Conservation (phyloP, 83 land plant species). For the Diphasiastrum complanatum region DNA sequence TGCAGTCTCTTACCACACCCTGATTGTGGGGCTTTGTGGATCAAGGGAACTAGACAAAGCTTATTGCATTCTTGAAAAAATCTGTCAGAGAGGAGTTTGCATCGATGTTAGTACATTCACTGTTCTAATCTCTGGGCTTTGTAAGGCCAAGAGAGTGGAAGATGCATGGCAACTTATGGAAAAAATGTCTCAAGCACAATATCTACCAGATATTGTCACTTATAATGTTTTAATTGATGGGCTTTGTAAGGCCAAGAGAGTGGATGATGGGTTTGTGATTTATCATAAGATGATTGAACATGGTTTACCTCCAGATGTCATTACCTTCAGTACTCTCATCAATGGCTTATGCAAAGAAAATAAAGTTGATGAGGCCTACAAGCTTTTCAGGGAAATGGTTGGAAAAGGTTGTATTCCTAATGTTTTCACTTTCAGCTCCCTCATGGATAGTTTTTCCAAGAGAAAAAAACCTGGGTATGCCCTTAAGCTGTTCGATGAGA, state of each 20-base stretch:
- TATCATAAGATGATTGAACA: slow-evolving; percentile 10
- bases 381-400: slow-evolving; percentile 7
- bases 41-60: no score
- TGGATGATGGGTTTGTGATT: slow-evolving; percentile 8
- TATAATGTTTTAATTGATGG: slow-evolving; percentile 18
- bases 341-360: slow-evolving; percentile 20
- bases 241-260: slow-evolving; percentile 8
- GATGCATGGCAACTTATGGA: slow-evolving; percentile 9
- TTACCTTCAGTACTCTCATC: slow-evolving; percentile 19
- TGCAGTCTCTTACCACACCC: no score
- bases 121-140: no score
- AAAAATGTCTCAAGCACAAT: slow-evolving; percentile 10
- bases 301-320: slow-evolving; percentile 17
- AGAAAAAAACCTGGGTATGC: slow-evolving; percentile 23
- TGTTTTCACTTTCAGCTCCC: slow-evolving; percentile 42
- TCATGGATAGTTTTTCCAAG: slow-evolving; percentile 43
- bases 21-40: no score
- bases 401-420: slow-evolving; percentile 28
- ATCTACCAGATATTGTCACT: slow-evolving; percentile 17
- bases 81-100: no score
- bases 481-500: slow-evolving; percentile 29
- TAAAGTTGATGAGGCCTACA: slow-evolving; percentile 14
- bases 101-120: no score
- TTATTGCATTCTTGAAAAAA: no score
- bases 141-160: no score